Evolutionary conservation across 495 filamentous ascomycete genomes (phyloP).

Genomic region (Penicillium robsamsonii): DNA sequence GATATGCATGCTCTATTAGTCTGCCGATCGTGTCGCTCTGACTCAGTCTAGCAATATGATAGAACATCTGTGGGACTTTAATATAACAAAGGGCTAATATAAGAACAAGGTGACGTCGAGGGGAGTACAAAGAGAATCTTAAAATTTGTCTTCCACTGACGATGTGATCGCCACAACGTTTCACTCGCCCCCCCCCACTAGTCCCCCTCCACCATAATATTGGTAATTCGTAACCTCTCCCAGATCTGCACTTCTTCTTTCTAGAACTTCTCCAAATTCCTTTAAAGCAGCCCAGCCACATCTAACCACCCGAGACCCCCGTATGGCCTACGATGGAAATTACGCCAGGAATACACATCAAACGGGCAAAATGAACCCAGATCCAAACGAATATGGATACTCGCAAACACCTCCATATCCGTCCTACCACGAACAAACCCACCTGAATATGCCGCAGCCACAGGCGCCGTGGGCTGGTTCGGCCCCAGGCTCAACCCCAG

Average conservation of each 20-base stretch:
- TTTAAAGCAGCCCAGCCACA: background rate
- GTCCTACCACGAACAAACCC: conserved; percentile 33
- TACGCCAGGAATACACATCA: conserved; percentile 30
- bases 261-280: conserved; percentile 2
- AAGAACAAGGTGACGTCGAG: conserved; percentile 9
- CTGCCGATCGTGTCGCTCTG: conserved; percentile 7
- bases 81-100: conserved; percentile 1
- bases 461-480: conserved; percentile 31
- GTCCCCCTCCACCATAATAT: conserved; percentile 4
- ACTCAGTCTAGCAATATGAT: conserved; percentile 7
- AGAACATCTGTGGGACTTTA: conserved; percentile 7
- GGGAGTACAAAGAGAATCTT: conserved; percentile 8
- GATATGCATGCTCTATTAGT: background rate
- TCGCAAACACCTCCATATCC: conserved; percentile 37
- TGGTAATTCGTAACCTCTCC: conserved; percentile 1
- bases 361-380: conserved; percentile 27
- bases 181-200: conserved; percentile 12
- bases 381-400: conserved; percentile 24
- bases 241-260: background rate
- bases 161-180: conserved; percentile 12
- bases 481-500: conserved; percentile 19
- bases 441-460: conserved; percentile 44
- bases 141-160: background rate
- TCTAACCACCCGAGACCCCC: background rate
- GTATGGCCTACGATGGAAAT: conserved; percentile 46